phyloP scores from a whole-genome alignment of 441 rosid genomes.

The Populus hybrid region DNA sequence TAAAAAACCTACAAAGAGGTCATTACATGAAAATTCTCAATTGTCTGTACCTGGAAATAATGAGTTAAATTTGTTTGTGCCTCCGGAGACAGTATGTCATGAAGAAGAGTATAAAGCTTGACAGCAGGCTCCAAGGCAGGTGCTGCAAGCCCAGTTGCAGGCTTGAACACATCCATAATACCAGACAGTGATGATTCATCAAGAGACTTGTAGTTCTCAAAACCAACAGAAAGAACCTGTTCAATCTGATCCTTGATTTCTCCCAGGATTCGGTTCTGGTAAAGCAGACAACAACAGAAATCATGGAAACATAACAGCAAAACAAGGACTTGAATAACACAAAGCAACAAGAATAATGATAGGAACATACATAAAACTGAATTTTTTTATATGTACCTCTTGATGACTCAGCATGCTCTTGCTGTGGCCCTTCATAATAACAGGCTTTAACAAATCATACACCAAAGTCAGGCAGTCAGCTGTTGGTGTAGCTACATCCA shows the following conservation, averaged over 20 bases:
- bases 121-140: slow-evolving; percentile 92
- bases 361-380: neutral
- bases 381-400: slow-evolving; percentile 52
- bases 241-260: slow-evolving; percentile 95
- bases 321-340: neutral
- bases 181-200: slow-evolving; percentile 86
- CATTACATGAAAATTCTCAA: slow-evolving; percentile 4
- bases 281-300: slow-evolving; percentile 24
- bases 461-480: slow-evolving; percentile 95
- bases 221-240: slow-evolving; percentile 78
- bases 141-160: slow-evolving; percentile 82
- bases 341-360: neutral
- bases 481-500: slow-evolving; percentile 99
- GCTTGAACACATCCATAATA: slow-evolving; percentile 64
- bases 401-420: slow-evolving; percentile 91
- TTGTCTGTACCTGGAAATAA: slow-evolving; percentile 71
- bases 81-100: slow-evolving; percentile 92
- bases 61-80: slow-evolving; percentile 83
- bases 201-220: slow-evolving; percentile 93
- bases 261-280: slow-evolving; percentile 86
- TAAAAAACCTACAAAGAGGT: slow-evolving; percentile 13
- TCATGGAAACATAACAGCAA: slow-evolving; percentile 13
- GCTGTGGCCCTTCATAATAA: slow-evolving; percentile 75
- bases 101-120: slow-evolving; percentile 82
- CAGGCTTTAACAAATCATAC: slow-evolving; percentile 78